These are phyloP conservation scores for Dujonia santamariae DNA, from an alignment of 1,139 yeast species.

Conservation along the genomic window DNA sequence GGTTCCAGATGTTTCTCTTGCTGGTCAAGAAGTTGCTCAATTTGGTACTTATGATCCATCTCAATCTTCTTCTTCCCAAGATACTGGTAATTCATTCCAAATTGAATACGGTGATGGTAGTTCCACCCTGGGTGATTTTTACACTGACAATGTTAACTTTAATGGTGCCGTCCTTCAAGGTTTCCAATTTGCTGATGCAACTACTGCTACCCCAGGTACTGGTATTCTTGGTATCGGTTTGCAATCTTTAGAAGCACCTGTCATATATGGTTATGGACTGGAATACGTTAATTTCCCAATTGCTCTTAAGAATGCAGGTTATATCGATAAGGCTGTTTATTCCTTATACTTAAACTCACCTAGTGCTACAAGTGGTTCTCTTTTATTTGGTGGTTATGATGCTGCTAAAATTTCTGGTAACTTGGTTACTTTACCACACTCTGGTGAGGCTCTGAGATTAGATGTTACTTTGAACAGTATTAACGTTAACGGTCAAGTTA, in stretches of 20 bases:
- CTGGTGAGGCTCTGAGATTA: constrained; percentile 13
- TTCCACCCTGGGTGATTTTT: constrained; percentile 20
- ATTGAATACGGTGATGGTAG: constrained; percentile 10
- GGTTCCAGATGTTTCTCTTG: constrained; percentile 4
- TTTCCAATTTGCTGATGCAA: constrained; percentile 17
- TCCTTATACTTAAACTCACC: constrained; percentile 28
- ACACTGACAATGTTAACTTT: constrained; percentile 4
- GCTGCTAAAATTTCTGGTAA: constrained; percentile 15
- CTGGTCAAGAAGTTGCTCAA: background rate
- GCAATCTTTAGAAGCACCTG: constrained; percentile 36
- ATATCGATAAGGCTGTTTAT: constrained; percentile 26
- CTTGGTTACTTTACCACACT: constrained; percentile 13
- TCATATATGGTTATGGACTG: constrained; percentile 7
- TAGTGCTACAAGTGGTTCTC: constrained; percentile 16
- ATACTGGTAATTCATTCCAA: constrained; percentile 7
- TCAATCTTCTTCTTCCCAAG: constrained; percentile 3
- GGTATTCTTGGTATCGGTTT: constrained; percentile 36
- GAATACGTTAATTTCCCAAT: constrained; percentile 25
- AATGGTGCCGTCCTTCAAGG: constrained; percentile 8
- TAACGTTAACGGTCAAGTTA: background rate
- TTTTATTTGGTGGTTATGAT: constrained; percentile 22
- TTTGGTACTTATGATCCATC: constrained; percentile 5
- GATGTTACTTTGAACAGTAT: constrained; percentile 4
- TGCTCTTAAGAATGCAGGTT: constrained; percentile 23
- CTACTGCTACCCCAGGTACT: constrained; percentile 7